These are phyloP conservation scores for Periconia sp. DNA, from an alignment of 2,329 filamentous ascomycete genomes.

Conservation along the genomic window DNA sequence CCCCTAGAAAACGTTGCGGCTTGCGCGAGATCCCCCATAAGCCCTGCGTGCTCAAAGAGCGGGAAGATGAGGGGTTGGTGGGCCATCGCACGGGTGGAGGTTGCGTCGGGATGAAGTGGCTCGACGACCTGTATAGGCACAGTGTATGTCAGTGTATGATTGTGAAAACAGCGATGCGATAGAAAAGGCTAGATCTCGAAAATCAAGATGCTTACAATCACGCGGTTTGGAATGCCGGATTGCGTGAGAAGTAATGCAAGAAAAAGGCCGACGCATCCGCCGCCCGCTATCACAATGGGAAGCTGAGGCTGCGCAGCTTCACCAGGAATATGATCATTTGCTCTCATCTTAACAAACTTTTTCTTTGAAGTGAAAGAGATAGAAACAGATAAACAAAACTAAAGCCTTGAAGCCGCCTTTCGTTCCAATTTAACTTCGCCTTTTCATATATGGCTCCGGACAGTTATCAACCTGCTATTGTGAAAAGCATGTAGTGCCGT, in stretches of 20 bases:
- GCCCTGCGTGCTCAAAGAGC: slow-evolving; percentile 39
- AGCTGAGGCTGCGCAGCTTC: slow-evolving; percentile 2
- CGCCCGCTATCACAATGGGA: slow-evolving; percentile 43
- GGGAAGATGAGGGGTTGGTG: slow-evolving; percentile 47
- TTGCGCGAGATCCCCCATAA: slow-evolving; percentile 39
- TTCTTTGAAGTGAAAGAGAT: neutral
- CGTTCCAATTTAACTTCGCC: too few relatives aligned
- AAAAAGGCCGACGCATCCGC: slow-evolving; percentile 46
- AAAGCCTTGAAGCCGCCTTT: too few relatives aligned
- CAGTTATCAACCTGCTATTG: too few relatives aligned
- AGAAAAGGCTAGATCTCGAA: neutral
- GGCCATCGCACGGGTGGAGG: slow-evolving; percentile 46
- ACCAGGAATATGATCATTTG: neutral
- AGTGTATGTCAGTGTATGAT: neutral
- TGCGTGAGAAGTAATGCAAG: slow-evolving; percentile 43
- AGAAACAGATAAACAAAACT: neutral
- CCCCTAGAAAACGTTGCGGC: slow-evolving; percentile 25
- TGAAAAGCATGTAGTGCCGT: neutral
- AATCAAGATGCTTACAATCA: slow-evolving; percentile 28
- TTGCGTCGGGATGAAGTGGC: slow-evolving; percentile 20
- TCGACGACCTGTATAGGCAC: slow-evolving; percentile 24
- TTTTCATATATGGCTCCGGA: too few relatives aligned
- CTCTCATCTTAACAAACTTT: neutral
- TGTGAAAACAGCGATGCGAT: neutral
- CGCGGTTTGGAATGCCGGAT: slow-evolving; percentile 32